Evolutionary conservation across 257 asterid species (phyloP).

Genomic region (Solanum sparsipilum): DNA sequence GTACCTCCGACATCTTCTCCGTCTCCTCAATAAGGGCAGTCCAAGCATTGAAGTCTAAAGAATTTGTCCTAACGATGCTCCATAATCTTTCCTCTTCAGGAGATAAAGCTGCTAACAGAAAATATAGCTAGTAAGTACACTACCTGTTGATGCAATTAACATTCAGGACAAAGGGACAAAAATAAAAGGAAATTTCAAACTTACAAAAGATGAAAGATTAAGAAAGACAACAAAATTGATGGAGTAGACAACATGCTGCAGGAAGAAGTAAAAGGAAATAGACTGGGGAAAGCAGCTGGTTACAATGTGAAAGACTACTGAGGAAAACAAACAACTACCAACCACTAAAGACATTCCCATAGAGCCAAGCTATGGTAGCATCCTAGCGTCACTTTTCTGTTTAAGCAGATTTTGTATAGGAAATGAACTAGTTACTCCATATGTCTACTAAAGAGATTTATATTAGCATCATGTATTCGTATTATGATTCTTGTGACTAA

Average conservation of each 20-base stretch:
- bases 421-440: neutral
- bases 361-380: neutral
- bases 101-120: conserved; percentile 46
- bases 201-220: neutral
- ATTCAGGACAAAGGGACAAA: neutral
- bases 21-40: conserved; percentile 91
- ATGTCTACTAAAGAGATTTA: neutral
- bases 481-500: neutral
- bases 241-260: neutral
- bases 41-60: conserved; percentile 88
- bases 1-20: conserved; percentile 84
- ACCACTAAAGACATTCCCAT: neutral
- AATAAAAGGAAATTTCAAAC: neutral
- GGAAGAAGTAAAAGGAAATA: neutral
- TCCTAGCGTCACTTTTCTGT: neutral
- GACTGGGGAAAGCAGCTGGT: neutral
- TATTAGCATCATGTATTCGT: neutral
- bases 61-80: conserved; percentile 85
- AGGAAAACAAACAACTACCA: neutral
- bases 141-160: neutral
- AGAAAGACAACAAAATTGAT: neutral
- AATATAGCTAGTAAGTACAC: neutral
- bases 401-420: neutral
- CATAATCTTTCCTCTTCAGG: conserved; percentile 91
- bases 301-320: neutral